Percentiles rank a stretch among this genome's conserved stretches.
Conservation (phyloP, 2,329 filamentous ascomycete genomes). For the Arthrinium puccinioides region DNA sequence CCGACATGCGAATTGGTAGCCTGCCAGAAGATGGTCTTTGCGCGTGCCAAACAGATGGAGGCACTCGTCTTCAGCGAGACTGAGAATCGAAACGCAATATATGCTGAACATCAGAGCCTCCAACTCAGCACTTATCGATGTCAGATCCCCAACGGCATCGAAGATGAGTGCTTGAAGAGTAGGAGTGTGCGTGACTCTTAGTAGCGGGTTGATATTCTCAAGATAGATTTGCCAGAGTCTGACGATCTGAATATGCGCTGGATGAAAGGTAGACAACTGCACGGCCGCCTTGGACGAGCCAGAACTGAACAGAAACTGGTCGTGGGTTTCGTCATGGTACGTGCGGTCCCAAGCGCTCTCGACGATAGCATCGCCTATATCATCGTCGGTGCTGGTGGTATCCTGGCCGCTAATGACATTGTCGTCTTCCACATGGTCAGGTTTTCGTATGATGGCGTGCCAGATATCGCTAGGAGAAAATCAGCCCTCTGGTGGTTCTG, state of each 20-base stretch:
- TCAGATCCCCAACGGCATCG: conserved; percentile 35
- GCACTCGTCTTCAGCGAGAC: conserved; percentile 36
- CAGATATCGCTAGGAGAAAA: no score
- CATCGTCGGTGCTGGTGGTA: no score
- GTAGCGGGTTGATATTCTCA: conserved; percentile 49
- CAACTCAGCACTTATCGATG: conserved; percentile 28
- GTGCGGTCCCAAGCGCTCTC: no score
- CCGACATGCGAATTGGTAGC: conserved; percentile 41
- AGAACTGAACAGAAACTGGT: no score
- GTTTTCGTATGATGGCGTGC: no score
- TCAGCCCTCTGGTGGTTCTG: no score
- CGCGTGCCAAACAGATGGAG: conserved; percentile 28
- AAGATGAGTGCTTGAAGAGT: conserved; percentile 45
- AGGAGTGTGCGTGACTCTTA: conserved; percentile 52
- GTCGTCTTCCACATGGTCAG: no score
- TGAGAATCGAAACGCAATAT: conserved; percentile 35
- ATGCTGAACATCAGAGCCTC: conserved; percentile 52
- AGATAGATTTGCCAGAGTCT: conserved; percentile 51
- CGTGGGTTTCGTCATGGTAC: no score
- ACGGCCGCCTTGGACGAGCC: no score
- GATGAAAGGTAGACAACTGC: no score
- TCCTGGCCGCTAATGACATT: no score
- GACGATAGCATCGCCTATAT: no score
- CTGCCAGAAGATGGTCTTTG: conserved; percentile 31
- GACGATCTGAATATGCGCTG: conserved; percentile 35